Conservation (phyloP, 208 protist genomes). For the Acanthamoeba healyi region DNA sequence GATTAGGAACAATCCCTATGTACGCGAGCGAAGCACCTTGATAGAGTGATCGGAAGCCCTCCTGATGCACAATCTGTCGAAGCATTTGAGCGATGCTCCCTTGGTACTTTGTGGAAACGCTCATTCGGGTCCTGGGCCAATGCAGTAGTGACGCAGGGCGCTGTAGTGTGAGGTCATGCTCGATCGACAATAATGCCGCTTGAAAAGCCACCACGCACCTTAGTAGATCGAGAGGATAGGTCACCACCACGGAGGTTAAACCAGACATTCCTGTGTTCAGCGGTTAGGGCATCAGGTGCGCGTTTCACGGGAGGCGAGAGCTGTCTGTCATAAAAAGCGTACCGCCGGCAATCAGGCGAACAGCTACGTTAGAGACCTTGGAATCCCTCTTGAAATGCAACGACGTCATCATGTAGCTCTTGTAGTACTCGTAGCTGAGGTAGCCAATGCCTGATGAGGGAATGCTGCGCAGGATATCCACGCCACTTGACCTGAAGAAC, state of each 20-base stretch:
- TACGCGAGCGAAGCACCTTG: background rate
- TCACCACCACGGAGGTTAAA: background rate
- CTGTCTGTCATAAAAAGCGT: no score
- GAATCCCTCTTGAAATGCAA: background rate
- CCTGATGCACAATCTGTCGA: background rate
- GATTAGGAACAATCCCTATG: background rate
- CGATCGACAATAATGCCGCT: no score
- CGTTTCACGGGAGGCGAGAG: no score
- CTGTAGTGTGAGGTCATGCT: no score
- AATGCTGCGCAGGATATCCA: background rate
- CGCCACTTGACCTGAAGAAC: background rate
- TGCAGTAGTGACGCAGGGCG: no score
- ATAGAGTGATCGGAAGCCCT: background rate
- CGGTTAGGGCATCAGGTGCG: no score
- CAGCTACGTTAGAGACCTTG: background rate
- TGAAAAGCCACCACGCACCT: no score
- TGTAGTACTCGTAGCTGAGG: constrained; percentile 21
- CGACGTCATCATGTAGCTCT: background rate
- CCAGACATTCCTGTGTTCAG: background rate
- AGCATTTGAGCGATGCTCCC: background rate
- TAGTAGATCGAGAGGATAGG: background rate
- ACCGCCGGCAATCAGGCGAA: background rate
- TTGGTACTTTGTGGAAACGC: background rate
- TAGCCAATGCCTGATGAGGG: background rate
- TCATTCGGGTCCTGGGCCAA: background rate